These are phyloP conservation scores for Novakomyces olei DNA, from an alignment of 805 yeast genomes.

Conservation along the genomic window DNA sequence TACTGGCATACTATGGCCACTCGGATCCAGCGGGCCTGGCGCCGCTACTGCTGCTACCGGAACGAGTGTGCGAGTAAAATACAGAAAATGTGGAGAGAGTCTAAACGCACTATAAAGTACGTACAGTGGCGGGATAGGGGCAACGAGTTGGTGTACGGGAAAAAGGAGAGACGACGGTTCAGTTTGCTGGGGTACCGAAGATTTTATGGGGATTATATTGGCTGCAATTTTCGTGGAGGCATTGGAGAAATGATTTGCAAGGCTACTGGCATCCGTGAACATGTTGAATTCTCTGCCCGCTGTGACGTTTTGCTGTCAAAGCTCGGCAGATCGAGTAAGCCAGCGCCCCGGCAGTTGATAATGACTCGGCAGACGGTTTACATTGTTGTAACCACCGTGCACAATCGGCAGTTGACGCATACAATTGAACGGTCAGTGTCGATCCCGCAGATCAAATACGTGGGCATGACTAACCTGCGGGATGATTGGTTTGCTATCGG, in stretches of 20 bases:
- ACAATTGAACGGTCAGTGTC: conserved; percentile 43
- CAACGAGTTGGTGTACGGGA: conserved; percentile 38
- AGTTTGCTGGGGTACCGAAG: conserved; percentile 73
- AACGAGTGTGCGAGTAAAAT: conserved; percentile 67
- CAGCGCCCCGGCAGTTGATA: conserved; percentile 51
- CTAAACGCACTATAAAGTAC: conserved; percentile 57
- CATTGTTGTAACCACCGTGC: conserved; percentile 49
- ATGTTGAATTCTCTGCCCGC: conserved; percentile 51
- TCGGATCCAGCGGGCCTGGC: conserved; percentile 90
- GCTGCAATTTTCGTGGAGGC: conserved; percentile 55
- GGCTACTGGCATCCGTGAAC: conserved; percentile 39
- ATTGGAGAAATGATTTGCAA: conserved; percentile 54
- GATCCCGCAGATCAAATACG: conserved; percentile 33
- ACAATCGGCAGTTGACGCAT: conserved; percentile 37
- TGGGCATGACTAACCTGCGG: conserved; percentile 51
- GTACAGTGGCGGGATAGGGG: conserved; percentile 77
- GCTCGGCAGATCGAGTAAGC: conserved; percentile 75
- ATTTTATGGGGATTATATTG: conserved; percentile 84
- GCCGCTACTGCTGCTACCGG: conserved; percentile 57
- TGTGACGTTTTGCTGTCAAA: conserved; percentile 69
- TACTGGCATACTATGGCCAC: conserved; percentile 98
- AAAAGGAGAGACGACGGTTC: conserved; percentile 77
- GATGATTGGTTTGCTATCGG: conserved; percentile 83
- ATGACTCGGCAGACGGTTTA: conserved; percentile 41
- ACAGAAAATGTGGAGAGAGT: conserved; percentile 65